Evolutionary conservation across 257 asterid species (phyloP).

Genomic region (Solanum pennellii): DNA sequence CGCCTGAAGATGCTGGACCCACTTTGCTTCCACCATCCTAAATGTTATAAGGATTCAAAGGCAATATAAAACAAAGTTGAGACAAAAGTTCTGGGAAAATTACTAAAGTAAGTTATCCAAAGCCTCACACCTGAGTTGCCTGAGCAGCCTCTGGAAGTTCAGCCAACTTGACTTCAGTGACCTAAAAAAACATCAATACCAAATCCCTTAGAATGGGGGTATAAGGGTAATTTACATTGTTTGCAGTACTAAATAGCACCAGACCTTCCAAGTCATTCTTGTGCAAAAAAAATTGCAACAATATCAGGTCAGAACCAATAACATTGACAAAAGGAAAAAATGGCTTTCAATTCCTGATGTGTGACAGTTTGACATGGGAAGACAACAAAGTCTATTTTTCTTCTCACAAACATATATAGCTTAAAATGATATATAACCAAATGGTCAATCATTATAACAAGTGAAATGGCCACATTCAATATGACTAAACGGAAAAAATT

Average conservation of each 20-base stretch:
- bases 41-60: not conserved
- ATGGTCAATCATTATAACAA: not conserved
- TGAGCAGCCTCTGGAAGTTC: conserved; percentile 3
- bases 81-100: not conserved
- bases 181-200: not conserved
- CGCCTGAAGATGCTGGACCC: conserved; percentile 1
- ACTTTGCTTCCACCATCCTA: conserved; percentile 11
- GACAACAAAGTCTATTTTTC: not conserved
- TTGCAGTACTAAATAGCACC: not conserved
- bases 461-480: not conserved
- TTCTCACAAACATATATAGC: not conserved
- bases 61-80: not conserved
- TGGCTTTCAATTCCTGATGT: not conserved
- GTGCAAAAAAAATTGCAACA: not conserved
- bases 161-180: conserved; percentile 1
- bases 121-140: conserved; percentile 4
- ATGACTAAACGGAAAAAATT: not conserved
- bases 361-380: not conserved
- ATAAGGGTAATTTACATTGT: not conserved
- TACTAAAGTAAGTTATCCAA: not conserved
- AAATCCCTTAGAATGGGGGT: not conserved
- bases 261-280: not conserved
- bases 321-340: not conserved
- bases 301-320: not conserved
- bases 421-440: not conserved